Base-by-base conservation (phyloP, 1,284 basidiomycete genomes). In the Sanguinoderma infundibulare region DNA sequence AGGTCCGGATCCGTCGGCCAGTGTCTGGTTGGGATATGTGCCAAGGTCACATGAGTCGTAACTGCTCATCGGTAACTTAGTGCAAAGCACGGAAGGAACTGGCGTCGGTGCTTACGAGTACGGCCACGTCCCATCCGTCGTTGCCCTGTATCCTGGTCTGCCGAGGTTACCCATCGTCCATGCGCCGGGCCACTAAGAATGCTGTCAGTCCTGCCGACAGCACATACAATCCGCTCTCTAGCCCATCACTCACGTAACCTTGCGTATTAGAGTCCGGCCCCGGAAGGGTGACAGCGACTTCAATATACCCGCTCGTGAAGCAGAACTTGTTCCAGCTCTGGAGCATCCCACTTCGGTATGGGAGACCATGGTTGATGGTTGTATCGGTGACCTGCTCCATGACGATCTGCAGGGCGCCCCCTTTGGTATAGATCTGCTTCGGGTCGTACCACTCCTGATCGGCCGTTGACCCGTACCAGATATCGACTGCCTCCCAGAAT, bases 161-260 rank as follows among this genome's bases (percentile, higher is more conserved):
- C 89, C 95, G 3, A 98, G 82, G 70, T 97, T 97, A 3, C 95
- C 95, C 91, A 98, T 93, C 6, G 91, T 93, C 95, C 95, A 96
- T 73, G 71, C 74, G 77, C 85, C 87, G 67, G 89, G 89, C 89
- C 89, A 91, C 70, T 90, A 55, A 49, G 26, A 17, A 20, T 15
- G 38, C 15, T 39, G 40, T 56, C 22, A 50, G 40, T 28, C 52
- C 32, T 17, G 4, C 10, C 20, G 20, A 24, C 32, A 20, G 8
- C n/a, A n/a, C n/a, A 49, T 32, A 10, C 26, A 32, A 20, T 20
- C 46, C 14, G 28, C 28, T 15, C 30, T 32, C 20, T 10, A 32
- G n/a, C 46, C 30, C 20, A 35, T n/a, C 15, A 70, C 77, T 68
- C 64, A 78, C 77, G 60, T 77, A 79, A 55, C 77, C 78, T 51